Evolutionary conservation across 495 filamentous ascomycete species (phyloP), one percentile per base, ranked within the genome.

Genomic region (Neurospora sp.): DNA sequence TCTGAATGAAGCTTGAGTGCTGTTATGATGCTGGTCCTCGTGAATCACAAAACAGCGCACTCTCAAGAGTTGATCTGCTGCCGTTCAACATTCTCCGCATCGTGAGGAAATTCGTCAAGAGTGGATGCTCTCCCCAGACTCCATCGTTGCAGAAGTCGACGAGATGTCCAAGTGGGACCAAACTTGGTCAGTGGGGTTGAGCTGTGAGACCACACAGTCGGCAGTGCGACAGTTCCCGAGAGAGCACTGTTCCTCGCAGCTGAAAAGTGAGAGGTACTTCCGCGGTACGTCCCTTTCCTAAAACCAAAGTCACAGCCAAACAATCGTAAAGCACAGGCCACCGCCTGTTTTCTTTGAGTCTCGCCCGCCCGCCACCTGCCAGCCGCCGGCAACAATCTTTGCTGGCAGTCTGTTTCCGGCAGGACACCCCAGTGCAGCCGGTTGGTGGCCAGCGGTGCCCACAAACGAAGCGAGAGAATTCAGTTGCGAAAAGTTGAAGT

Each of bases 381-480:
- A 66, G 54, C 54, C 27, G 54, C 27, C 54, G 54, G 54, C 27
- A 66, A 66, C 14, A 35, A 8, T 66, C 27, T 66, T 18, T 66
- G 23, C 54, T 66, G 54, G 54, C 54, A 66, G 23, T 66, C 27
- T 66, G 54, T 66, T 66, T 66, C 54, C 54, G 54, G 54, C 54
- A 66, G 54, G 54, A 18, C 54, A 66, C 54, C 54, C 54, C 54
- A 66, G 54, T 37, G 27, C 23, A 35, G 31, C 12, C 54, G 27
- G 23, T 48, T 31, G 46, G 38, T 31, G 1, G n/a, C 70, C 14
- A 31, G 12, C 37, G 71, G 39, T 75, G 74, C 80, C 79, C 80
- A 82, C 80, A 82, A 81, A 82, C 77, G 71, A 71, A 79, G 76
- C 79, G 73, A 79, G 78, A 78, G 77, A 72, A 73, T 54, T 69